These are phyloP conservation scores for Aulographum hederae DNA, from an alignment of 2,329 filamentous ascomycete genomes.

Conservation along the genomic window DNA sequence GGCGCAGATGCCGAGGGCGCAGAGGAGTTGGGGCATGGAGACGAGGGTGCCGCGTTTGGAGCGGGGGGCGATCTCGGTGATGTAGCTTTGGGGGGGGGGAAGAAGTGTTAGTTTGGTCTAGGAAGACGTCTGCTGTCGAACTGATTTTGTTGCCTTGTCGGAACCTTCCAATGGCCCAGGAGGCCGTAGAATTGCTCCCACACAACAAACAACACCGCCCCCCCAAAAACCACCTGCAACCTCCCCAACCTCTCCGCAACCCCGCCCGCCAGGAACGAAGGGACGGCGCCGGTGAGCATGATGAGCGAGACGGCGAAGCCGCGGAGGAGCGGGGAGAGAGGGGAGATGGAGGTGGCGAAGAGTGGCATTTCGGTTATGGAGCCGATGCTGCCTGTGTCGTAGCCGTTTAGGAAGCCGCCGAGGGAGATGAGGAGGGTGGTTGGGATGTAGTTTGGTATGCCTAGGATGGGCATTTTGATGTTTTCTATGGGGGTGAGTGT, in stretches of 20 bases:
- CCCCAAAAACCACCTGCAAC: slow-evolving; percentile 28
- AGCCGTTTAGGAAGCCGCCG: slow-evolving; percentile 11
- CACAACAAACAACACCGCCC: slow-evolving; percentile 32
- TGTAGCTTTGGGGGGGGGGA: slow-evolving; percentile 20
- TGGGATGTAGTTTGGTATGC: slow-evolving; percentile 7
- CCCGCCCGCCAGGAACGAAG: slow-evolving; percentile 37
- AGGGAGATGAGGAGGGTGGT: slow-evolving; percentile 9
- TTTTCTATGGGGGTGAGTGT: too few relatives aligned
- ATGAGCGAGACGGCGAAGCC: slow-evolving; percentile 42
- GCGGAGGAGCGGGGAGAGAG: slow-evolving; percentile 31
- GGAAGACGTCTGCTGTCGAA: slow-evolving; percentile 27
- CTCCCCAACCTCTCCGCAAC: slow-evolving; percentile 37
- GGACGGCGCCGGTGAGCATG: slow-evolving; percentile 34
- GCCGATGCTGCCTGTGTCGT: slow-evolving; percentile 38
- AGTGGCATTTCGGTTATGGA: slow-evolving; percentile 39
- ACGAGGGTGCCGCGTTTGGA: slow-evolving; percentile 31
- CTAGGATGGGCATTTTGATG: too few relatives aligned
- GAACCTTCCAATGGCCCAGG: slow-evolving; percentile 34
- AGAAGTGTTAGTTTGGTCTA: neutral
- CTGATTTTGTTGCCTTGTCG: slow-evolving; percentile 41
- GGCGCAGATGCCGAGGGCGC: slow-evolving; percentile 29
- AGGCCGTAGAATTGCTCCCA: slow-evolving; percentile 35
- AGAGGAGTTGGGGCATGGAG: slow-evolving; percentile 33
- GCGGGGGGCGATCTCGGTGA: slow-evolving; percentile 41
- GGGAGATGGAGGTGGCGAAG: slow-evolving; percentile 32